Percentiles rank a stretch among this genome's conserved stretches.
Evolutionary conservation across 2,329 filamentous ascomycete genomes (phyloP).

Genomic region (Penicillium sp.): DNA sequence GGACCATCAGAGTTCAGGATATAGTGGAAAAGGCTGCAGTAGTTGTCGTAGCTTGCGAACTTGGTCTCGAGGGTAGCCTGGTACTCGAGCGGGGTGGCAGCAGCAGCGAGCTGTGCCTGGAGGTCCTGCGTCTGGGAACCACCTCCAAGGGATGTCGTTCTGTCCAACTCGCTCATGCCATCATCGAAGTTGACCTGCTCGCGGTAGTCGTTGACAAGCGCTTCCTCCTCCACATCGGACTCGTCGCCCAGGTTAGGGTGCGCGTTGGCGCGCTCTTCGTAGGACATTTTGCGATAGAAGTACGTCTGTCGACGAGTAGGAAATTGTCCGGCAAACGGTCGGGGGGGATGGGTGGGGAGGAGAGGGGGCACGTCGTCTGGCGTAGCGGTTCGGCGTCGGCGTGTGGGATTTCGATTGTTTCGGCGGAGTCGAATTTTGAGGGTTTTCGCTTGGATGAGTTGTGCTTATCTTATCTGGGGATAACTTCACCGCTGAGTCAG

Average conservation of each 20-base stretch:
- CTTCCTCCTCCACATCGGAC: conserved; percentile 92
- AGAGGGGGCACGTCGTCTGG: conserved; percentile 25
- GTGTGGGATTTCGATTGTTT: conserved; percentile 34
- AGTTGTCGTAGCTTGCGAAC: conserved; percentile 97
- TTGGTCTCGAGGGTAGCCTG: conserved; percentile 92
- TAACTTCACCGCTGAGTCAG: conserved; percentile 28
- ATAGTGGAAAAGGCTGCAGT: conserved; percentile 98
- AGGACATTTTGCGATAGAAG: conserved; percentile 34
- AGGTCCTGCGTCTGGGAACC: conserved; percentile 78
- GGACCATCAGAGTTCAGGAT: conserved; percentile 98
- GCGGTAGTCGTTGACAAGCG: conserved; percentile 87
- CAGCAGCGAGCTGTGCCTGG: conserved; percentile 80
- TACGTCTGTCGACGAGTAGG: too few species aligned
- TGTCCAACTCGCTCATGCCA: conserved; percentile 71
- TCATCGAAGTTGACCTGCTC: conserved; percentile 94
- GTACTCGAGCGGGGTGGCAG: conserved; percentile 90
- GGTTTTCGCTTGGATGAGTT: conserved; percentile 39
- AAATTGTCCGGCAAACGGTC: too few species aligned
- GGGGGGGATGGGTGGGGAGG: conserved; percentile 13
- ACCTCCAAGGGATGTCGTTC: conserved; percentile 59
- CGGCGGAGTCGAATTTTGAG: conserved; percentile 38
- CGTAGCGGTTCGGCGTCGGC: too few species aligned
- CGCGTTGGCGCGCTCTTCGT: conserved; percentile 38
- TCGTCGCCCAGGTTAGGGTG: conserved; percentile 56
- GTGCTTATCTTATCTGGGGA: conserved; percentile 39